Base-by-base conservation (phyloP, 2,329 filamentous ascomycete species). In the Tolypocladium pustulatum region DNA sequence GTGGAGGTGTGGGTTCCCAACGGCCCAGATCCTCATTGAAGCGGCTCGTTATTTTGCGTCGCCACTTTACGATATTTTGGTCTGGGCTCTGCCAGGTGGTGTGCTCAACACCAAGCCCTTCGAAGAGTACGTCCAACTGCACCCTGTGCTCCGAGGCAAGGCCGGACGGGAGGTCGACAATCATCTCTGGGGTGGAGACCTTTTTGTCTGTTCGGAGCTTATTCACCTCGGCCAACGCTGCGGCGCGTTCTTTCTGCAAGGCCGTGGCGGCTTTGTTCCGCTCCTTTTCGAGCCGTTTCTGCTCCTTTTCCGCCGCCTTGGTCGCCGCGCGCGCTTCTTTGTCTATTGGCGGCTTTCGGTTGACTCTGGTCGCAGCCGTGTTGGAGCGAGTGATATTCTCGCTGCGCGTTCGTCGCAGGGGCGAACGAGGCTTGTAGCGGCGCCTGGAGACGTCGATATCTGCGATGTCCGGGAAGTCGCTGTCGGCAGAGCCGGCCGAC, bases 171-270 rank as follows among this genome's bases (percentile, higher is more conserved):
- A 93, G 74, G 64, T 90, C 83, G 1, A 91, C 78, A 56, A 93
- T 86, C 89, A 94, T 93, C 69, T 94, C 89, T 0, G 81, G 81
- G 0, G 85, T 82, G 0, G 88, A 88, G 0, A 85, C 75, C 64
- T 89, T 90, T 73, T 90, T 91, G 72, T 91, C 85, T 0, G 83
- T 84, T 56, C 84, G 84, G 12, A 86, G 73, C 66, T 87, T 90
- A 72, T 93, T 93, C 49, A 85, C 88, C 62, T 89, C 85, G 3
- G 84, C 83, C 27, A 92, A 73, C 9, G 89, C 87, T 8, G 83
- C 81, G 13, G 82, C 83, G 3, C 77, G 76, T 62, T 86, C 81
- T 65, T 87, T 90, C 63, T 90, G 84, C 8, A 75, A 73, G 0
- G 78, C 79, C 62, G 83, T 88, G 56, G 83, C 78, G 58, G 85